Evolutionary conservation across 106 monocot species (phyloP).

Genomic region (Vanilla planifolia): DNA sequence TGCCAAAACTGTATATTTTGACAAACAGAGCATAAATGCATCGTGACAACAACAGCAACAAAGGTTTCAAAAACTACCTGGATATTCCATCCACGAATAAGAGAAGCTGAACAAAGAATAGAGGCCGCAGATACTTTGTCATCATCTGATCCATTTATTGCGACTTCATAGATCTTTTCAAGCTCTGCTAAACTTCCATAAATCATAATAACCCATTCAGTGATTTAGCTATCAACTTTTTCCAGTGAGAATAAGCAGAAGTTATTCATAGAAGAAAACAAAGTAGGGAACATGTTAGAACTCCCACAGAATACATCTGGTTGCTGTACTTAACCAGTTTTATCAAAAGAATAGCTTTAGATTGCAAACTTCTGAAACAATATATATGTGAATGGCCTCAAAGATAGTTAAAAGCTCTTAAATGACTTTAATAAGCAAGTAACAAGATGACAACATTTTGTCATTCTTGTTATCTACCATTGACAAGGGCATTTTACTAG

Average conservation of each 20-base stretch:
- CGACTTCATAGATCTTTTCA: constrained; percentile 81
- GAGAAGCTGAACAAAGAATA: constrained; percentile 87
- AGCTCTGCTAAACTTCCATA: constrained; percentile 92
- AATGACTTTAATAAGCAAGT: no score
- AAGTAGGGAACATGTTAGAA: not conserved
- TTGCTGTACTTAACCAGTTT: not conserved
- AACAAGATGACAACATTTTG: no score
- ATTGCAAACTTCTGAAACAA: not conserved
- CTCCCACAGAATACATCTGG: not conserved
- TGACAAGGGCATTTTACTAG: no score
- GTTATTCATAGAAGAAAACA: not conserved
- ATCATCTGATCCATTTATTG: constrained; percentile 70
- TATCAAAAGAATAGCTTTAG: not conserved
- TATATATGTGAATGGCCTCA: not conserved
- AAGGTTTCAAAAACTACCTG: constrained; percentile 44
- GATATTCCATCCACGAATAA: constrained; percentile 90
- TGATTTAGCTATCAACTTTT: constrained; percentile 10
- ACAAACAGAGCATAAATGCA: no score
- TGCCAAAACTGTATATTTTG: no score
- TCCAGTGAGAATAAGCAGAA: not conserved
- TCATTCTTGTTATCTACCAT: no score
- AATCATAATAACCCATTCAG: constrained; percentile 47
- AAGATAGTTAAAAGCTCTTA: no score
- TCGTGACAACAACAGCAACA: not conserved
- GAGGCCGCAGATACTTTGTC: constrained; percentile 80